Conservation (phyloP, 345 rosid species). For the Eucalyptus lansdowneana region DNA sequence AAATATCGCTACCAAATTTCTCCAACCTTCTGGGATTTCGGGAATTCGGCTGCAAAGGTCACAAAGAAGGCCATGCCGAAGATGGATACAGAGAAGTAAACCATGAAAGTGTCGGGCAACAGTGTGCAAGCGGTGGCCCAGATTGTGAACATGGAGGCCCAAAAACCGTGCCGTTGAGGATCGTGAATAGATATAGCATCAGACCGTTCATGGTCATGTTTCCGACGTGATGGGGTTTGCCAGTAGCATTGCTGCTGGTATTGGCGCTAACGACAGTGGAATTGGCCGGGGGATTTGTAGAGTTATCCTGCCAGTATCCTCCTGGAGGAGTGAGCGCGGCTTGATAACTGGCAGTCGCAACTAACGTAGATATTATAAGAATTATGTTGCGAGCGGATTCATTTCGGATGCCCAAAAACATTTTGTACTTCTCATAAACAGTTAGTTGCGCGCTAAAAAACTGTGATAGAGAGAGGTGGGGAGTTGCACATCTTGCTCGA, state of each 20-base stretch:
- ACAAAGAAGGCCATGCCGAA: no score
- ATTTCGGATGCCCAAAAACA: neutral
- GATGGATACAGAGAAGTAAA: no score
- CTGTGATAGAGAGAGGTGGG: neutral
- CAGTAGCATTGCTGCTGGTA: neutral
- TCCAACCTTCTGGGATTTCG: no score
- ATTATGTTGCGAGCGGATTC: neutral
- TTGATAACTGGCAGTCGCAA: neutral
- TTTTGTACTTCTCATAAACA: neutral
- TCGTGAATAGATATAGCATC: no score
- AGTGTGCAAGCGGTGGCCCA: no score
- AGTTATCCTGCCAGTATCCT: neutral
- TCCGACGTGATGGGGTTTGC: neutral
- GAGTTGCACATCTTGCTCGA: neutral
- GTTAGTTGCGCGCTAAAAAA: neutral
- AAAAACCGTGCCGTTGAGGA: no score
- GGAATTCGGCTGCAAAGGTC: no score
- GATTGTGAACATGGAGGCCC: no score
- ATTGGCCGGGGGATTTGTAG: neutral
- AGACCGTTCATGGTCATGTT: neutral
- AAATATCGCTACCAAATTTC: fast-evolving
- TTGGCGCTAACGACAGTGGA: neutral
- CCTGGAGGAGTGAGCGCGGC: neutral
- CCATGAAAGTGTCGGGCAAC: no score
- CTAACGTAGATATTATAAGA: neutral